Conservation (phyloP, 2,329 filamentous ascomycete species). For the Ustulina deusta region DNA sequence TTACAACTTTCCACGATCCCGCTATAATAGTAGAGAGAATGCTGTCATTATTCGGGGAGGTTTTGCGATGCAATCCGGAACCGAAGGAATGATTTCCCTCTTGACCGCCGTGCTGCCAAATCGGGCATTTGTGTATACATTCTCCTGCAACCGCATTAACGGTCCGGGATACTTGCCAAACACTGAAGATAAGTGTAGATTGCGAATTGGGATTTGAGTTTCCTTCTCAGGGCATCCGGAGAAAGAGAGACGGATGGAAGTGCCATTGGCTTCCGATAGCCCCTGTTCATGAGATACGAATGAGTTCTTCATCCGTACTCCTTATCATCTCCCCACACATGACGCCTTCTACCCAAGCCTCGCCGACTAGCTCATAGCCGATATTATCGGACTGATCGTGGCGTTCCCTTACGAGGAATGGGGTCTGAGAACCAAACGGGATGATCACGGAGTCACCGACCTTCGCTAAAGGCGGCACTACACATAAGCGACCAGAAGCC, state of each 20-base stretch:
- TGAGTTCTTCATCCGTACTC: constrained; percentile 23
- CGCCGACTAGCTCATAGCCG: constrained; percentile 29
- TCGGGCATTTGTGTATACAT: not conserved
- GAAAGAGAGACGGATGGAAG: not conserved
- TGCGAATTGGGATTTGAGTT: not conserved
- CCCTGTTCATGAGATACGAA: constrained; percentile 22
- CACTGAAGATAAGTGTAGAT: not conserved
- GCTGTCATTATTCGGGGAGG: not conserved
- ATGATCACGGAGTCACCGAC: constrained; percentile 31
- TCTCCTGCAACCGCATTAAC: not conserved
- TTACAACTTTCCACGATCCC: not conserved
- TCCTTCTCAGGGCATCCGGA: not conserved
- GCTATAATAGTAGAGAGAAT: not conserved
- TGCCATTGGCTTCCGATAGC: not conserved
- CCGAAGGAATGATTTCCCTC: not conserved
- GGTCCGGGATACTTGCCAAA: not conserved
- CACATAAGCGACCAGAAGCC: constrained; percentile 21
- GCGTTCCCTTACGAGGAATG: constrained; percentile 25
- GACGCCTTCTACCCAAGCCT: constrained; percentile 32
- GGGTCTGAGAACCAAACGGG: constrained; percentile 33
- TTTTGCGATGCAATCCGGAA: not conserved
- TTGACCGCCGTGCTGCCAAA: not conserved
- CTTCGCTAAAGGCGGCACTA: constrained; percentile 32
- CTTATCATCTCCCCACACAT: constrained; percentile 37
- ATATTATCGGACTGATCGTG: not conserved